A percentile compares a stretch with the other conserved stretches of the same genome.
Evolutionary conservation across 345 rosid species (phyloP).

Genomic region (Euphorbia tirucalli): DNA sequence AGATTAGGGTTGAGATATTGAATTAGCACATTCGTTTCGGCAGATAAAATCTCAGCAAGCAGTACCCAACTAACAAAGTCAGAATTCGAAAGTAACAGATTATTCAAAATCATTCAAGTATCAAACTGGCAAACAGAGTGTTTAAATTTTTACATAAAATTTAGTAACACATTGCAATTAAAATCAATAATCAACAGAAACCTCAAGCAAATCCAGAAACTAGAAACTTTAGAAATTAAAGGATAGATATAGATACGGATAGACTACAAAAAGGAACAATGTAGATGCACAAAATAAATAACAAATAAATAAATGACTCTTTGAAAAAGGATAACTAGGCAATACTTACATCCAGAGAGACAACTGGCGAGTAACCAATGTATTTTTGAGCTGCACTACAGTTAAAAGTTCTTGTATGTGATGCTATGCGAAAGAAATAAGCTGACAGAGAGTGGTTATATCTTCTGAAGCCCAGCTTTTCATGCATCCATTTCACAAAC

Average conservation of each 20-base stretch:
- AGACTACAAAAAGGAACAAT: background rate
- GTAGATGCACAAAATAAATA: background rate
- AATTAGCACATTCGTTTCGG: background rate
- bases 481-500: constrained; percentile 49
- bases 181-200: background rate
- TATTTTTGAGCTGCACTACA: constrained; percentile 70
- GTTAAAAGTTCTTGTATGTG: constrained; percentile 71
- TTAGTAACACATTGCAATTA: background rate
- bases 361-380: constrained; percentile 68
- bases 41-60: background rate
- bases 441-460: constrained; percentile 43
- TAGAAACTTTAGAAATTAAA: constrained; percentile 4
- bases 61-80: background rate
- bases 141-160: background rate
- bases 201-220: background rate
- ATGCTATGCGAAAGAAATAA: constrained; percentile 54
- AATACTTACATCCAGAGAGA: constrained; percentile 62
- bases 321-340: constrained; percentile 6
- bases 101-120: no score
- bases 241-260: background rate
- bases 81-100: background rate
- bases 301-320: no score
- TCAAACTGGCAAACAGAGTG: background rate
- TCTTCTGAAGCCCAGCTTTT: constrained; percentile 40
- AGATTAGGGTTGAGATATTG: background rate